phyloP scores from a whole-genome alignment of 2,329 filamentous ascomycete species.

The Trichoderma atroviride region DNA sequence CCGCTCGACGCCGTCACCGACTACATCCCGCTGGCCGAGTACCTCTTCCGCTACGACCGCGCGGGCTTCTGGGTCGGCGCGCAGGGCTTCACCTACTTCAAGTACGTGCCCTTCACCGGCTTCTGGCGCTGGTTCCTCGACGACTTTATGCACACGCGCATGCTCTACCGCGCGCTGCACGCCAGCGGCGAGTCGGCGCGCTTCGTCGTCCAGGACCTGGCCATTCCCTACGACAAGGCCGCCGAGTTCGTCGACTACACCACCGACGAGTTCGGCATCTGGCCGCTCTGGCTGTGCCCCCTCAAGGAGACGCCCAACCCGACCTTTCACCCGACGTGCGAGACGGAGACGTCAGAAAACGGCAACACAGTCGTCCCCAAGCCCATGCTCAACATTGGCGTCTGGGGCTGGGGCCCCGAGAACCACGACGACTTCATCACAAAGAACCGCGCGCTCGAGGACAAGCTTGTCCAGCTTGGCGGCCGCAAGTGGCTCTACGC shows the following conservation, averaged over 20 bases:
- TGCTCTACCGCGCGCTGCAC: slow-evolving; percentile 73
- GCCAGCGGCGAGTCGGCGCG: slow-evolving; percentile 65
- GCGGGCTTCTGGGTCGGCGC: slow-evolving; percentile 74
- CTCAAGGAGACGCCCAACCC: slow-evolving; percentile 50
- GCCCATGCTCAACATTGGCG: slow-evolving; percentile 64
- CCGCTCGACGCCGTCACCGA: slow-evolving; percentile 42
- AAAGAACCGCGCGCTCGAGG: slow-evolving; percentile 72
- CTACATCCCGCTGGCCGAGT: slow-evolving; percentile 69
- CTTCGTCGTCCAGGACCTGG: slow-evolving; percentile 71
- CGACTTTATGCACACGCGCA: slow-evolving; percentile 72
- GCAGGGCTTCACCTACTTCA: slow-evolving; percentile 69
- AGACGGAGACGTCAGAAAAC: slow-evolving; percentile 33
- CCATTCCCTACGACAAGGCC: slow-evolving; percentile 56
- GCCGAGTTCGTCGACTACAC: slow-evolving; percentile 60
- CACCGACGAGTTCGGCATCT: slow-evolving; percentile 53
- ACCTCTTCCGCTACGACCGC: slow-evolving; percentile 76
- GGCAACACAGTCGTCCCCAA: slow-evolving; percentile 30
- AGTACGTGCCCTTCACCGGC: slow-evolving; percentile 63
- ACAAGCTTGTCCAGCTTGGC: slow-evolving; percentile 66
- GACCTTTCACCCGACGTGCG: slow-evolving; percentile 58
- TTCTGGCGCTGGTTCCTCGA: slow-evolving; percentile 70
- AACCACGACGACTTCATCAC: slow-evolving; percentile 61
- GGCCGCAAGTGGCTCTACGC: slow-evolving; percentile 89
- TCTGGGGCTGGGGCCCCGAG: slow-evolving; percentile 77
- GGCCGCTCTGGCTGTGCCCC: slow-evolving; percentile 64